Evolutionary conservation across 768 basidiomycete genomes (phyloP).

Genomic region (Serpula lacrymans): DNA sequence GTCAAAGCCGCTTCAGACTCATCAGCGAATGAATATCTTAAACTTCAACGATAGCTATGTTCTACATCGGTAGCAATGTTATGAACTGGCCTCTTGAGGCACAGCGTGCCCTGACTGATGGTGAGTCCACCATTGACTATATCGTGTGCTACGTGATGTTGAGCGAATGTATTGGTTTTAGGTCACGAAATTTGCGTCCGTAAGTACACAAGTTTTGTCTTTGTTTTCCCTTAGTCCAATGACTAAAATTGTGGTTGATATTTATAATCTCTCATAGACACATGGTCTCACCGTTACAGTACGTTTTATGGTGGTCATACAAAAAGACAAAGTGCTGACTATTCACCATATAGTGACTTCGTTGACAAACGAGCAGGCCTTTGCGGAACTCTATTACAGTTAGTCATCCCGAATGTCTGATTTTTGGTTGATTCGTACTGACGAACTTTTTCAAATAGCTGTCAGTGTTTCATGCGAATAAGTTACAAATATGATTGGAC

Average conservation of each 20-base stretch:
- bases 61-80: constrained; percentile 13
- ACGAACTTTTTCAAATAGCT: constrained; percentile 12
- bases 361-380: constrained; percentile 55
- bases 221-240: too few relatives aligned
- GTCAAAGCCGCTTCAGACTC: too few relatives aligned
- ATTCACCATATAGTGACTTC: constrained; percentile 41
- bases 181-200: constrained; percentile 13
- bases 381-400: constrained; percentile 73
- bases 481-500: too few relatives aligned
- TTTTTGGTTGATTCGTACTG: neutral
- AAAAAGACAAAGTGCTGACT: neutral
- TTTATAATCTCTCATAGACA: neutral
- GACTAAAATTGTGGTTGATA: neutral
- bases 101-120: constrained; percentile 10
- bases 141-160: too few relatives aligned
- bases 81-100: constrained; percentile 9
- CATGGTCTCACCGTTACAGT: constrained; percentile 34
- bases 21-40: too few relatives aligned
- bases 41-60: constrained; percentile 5
- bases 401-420: neutral
- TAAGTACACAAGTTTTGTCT: too few relatives aligned
- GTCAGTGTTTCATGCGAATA: too few relatives aligned
- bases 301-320: constrained; percentile 9
- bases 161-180: too few relatives aligned
- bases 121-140: too few relatives aligned